These are phyloP conservation scores for Paspalum vaginatum DNA, from an alignment of 176 grass and related monocot genomes.

Conservation along the genomic window DNA sequence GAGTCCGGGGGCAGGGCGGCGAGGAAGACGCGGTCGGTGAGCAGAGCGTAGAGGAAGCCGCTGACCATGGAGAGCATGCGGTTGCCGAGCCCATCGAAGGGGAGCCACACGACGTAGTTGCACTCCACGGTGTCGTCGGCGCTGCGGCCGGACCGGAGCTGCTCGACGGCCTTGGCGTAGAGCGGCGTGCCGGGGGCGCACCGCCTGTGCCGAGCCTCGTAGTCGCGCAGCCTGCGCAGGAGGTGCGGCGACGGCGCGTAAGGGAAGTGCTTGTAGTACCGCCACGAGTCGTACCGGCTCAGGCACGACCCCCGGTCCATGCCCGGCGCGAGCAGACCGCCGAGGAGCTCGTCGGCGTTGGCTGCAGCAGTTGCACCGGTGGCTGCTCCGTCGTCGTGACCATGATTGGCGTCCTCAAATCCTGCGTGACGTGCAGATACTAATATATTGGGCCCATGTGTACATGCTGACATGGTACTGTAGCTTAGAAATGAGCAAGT, in stretches of 20 bases:
- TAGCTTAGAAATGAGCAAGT: background rate
- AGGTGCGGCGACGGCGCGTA: constrained; percentile 46
- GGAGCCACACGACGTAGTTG: constrained; percentile 57
- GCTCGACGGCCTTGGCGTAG: constrained; percentile 43
- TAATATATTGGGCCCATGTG: background rate
- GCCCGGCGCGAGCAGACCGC: constrained; percentile 29
- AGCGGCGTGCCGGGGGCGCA: constrained; percentile 54
- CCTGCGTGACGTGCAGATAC: constrained; percentile 1
- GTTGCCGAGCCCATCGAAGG: constrained; percentile 59
- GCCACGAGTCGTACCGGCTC: constrained; percentile 41
- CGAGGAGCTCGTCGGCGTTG: constrained; percentile 46
- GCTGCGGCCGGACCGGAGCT: constrained; percentile 43
- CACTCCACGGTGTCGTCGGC: constrained; percentile 26
- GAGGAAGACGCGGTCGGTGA: constrained; percentile 61
- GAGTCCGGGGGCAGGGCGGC: constrained; percentile 30
- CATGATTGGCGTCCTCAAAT: background rate
- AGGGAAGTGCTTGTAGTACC: constrained; percentile 42
- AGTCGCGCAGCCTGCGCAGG: constrained; percentile 45
- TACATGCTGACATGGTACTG: too few species aligned
- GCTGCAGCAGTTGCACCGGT: background rate
- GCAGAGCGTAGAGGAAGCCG: constrained; percentile 57
- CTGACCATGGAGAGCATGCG: constrained; percentile 51
- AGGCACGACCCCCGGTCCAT: constrained; percentile 36
- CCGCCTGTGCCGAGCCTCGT: constrained; percentile 59
- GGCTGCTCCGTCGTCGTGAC: background rate